Evolutionary conservation across 345 rosid species (phyloP).

Genomic region (Pseudoturritis turrita): DNA sequence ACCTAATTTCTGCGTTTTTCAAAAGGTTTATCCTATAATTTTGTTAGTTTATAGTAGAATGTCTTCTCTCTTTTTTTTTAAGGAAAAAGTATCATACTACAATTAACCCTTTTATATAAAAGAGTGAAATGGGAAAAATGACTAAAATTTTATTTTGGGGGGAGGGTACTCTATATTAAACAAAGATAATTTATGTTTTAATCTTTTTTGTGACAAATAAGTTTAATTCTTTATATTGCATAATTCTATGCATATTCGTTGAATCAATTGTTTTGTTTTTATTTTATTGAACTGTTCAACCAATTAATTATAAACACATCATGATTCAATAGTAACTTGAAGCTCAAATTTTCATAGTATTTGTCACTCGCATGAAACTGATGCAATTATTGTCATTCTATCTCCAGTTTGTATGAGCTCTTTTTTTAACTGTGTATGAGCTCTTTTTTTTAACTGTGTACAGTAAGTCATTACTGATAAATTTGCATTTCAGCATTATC

Average conservation of each 20-base stretch:
- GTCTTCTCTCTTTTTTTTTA: no score
- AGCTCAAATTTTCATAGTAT: constrained; percentile 9
- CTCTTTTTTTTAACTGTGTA: no score
- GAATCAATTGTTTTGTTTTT: background rate
- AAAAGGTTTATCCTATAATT: background rate
- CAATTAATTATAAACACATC: background rate
- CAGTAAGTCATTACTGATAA: background rate
- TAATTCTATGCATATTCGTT: background rate
- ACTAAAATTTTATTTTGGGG: background rate
- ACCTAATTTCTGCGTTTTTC: background rate
- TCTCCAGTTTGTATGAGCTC: constrained; percentile 3
- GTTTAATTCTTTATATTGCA: no score
- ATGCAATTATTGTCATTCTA: constrained; percentile 27
- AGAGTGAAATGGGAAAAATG: background rate
- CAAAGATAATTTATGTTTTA: background rate
- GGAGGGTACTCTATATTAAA: background rate
- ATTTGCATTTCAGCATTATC: no score
- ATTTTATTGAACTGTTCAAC: no score
- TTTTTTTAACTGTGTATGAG: no score
- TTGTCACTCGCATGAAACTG: constrained; percentile 31
- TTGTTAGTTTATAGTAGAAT: background rate
- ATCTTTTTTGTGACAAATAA: no score
- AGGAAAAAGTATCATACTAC: background rate
- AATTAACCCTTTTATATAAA: background rate
- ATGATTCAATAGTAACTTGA: constrained; percentile 17